phyloP scores from a whole-genome alignment of 257 asterid genomes.

The Nicotiana sylvestris region DNA sequence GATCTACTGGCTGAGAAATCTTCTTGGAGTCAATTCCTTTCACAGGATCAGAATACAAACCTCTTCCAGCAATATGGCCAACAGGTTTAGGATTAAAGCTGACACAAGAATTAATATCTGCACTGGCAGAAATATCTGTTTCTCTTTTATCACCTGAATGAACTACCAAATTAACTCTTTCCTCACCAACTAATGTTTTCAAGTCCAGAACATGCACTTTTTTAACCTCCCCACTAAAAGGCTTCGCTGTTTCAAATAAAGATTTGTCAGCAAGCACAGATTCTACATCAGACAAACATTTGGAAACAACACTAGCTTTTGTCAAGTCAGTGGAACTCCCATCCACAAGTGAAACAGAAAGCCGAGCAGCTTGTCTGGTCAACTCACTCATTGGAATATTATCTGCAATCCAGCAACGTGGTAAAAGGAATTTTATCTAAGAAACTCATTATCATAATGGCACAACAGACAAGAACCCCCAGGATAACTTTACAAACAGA shows the following conservation, averaged over 20 bases:
- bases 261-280: slow-evolving; percentile 19
- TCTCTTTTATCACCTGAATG: slow-evolving; percentile 74
- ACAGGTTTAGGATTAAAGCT: slow-evolving; percentile 29
- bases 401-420: slow-evolving; percentile 43
- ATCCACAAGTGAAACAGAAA: slow-evolving; percentile 56
- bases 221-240: slow-evolving; percentile 26
- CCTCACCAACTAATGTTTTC: slow-evolving; percentile 27
- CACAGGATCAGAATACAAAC: slow-evolving; percentile 21
- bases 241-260: slow-evolving; percentile 32
- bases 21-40: neutral
- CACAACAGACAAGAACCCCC: slow-evolving; percentile 14
- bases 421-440: slow-evolving; percentile 17
- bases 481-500: neutral
- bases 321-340: slow-evolving; percentile 29
- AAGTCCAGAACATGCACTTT: slow-evolving; percentile 25
- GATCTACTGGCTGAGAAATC: slow-evolving; percentile 7
- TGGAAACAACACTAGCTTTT: slow-evolving; percentile 21
- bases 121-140: slow-evolving; percentile 32
- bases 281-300: slow-evolving; percentile 28
- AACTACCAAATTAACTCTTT: slow-evolving; percentile 37
- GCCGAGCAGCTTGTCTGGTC: slow-evolving; percentile 55
- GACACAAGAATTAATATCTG: slow-evolving; percentile 22
- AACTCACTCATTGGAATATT: slow-evolving; percentile 53
- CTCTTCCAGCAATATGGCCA: slow-evolving; percentile 28
- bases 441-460: slow-evolving; percentile 8